Evolutionary conservation across 306 rosid species (phyloP), one percentile per base, ranked within the genome.

Genomic region (Prinsepia uniflora): DNA sequence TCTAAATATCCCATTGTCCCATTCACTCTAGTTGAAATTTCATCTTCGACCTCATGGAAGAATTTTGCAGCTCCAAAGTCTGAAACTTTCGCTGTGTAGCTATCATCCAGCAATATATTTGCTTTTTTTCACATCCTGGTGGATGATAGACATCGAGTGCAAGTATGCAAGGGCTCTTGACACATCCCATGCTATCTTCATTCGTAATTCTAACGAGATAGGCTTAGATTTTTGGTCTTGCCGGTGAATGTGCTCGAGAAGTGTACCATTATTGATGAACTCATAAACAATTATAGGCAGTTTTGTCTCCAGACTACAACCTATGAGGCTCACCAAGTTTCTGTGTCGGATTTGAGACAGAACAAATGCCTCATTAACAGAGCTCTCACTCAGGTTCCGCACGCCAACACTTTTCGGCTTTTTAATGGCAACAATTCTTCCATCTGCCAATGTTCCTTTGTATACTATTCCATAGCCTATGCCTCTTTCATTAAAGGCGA

Each of bases 281-380:
- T 56, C 7, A 56, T 20, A 56, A 3, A 56, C 15, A 15, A 56
- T 5, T 56, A 10, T 5, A 3, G 34, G 39, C 13, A 6, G 10
- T 22, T 22, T 0, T 56, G 61, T 10, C 13, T 56, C 61, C 17
- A 56, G 1, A 56, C 61, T 20, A 22, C 13, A 8, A 2, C 61
- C 61, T 56, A 56, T 19, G 61, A 56, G 12, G 39, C 34, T 19
- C 61, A 56, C 61, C 61, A 56, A 34, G 22, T 56, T 56, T 56
- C 1, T 19, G 36, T 56, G 61, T 11, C 11, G 0, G 13, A 10
- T 10, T 36, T 19, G 61, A 56, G 61, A 56, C 36, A 30, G 36
- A 30, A 30, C 2, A 30, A 30, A 30, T 30, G 36, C 36, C 36
- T 30, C 36, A 30, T 30, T 30, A 30, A 30, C 36, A 1, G 2